phyloP scores from a whole-genome alignment of 2,329 filamentous ascomycete genomes.

The Beauveria varroae region DNA sequence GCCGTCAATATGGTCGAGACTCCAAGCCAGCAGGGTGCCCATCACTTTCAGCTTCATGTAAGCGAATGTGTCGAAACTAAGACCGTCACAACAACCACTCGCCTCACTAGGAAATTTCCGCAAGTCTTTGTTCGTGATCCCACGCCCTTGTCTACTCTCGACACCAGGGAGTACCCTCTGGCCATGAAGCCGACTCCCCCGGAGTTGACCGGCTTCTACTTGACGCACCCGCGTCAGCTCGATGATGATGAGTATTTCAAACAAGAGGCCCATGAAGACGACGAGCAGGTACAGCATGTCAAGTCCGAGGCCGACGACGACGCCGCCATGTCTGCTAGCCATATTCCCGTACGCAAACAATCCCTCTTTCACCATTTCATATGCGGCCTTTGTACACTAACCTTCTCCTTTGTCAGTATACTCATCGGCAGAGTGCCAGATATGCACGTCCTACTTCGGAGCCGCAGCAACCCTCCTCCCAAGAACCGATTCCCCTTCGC shows the following conservation, averaged over 20 bases:
- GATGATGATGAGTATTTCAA: background rate
- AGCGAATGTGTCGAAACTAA: constrained; percentile 61
- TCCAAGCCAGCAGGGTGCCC: constrained; percentile 25
- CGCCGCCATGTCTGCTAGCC: background rate
- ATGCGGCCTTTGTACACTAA: background rate
- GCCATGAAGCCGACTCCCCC: constrained; percentile 75
- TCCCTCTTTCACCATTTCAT: background rate
- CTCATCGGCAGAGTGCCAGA: background rate
- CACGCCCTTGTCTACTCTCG: constrained; percentile 61
- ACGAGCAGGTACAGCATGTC: constrained; percentile 15
- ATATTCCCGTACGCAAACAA: background rate
- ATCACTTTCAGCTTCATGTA: constrained; percentile 47
- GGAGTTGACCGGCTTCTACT: constrained; percentile 68
- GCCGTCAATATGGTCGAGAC: constrained; percentile 41
- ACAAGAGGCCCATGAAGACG: constrained; percentile 19
- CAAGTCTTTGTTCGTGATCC: constrained; percentile 74
- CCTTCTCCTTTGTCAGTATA: background rate
- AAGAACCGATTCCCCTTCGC: constrained; percentile 9
- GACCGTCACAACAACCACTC: constrained; percentile 84
- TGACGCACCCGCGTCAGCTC: background rate
- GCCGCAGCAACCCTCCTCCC: background rate
- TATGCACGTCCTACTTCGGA: background rate
- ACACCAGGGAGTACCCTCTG: constrained; percentile 84
- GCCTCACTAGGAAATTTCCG: constrained; percentile 76
- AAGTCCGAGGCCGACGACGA: constrained; percentile 11